These are phyloP conservation scores for Linum trigynum DNA, from an alignment of 345 rosid genomes.

Conservation along the genomic window DNA sequence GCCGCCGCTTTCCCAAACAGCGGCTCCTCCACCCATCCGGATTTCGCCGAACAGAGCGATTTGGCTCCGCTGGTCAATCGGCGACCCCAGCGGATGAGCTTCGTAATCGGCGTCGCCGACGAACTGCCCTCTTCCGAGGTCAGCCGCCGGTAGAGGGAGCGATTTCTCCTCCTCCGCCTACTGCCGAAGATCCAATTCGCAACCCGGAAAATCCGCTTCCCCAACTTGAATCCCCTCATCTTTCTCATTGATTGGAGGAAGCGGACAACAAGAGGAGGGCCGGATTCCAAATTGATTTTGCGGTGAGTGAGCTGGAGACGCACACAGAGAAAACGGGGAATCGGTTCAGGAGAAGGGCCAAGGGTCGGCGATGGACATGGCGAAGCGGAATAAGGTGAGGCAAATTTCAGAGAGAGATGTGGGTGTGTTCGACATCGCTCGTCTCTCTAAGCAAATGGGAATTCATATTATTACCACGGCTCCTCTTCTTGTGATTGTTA, in stretches of 20 bases:
- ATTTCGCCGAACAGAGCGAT: slow-evolving; percentile 24
- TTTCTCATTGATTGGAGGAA: slow-evolving; percentile 29
- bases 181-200: slow-evolving; percentile 35
- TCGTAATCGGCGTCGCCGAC: background rate
- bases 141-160: background rate
- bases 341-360: slow-evolving; percentile 44
- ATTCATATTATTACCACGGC: too few relatives aligned
- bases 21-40: slow-evolving; percentile 32
- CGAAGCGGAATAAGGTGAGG: slow-evolving; percentile 34
- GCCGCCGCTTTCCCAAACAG: slow-evolving; percentile 16
- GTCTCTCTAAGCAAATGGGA: too few relatives aligned
- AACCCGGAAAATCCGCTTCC: slow-evolving; percentile 39
- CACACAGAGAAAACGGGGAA: too few relatives aligned
- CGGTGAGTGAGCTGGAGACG: too few relatives aligned
- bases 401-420: slow-evolving; percentile 40
- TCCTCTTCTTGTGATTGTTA: too few relatives aligned
- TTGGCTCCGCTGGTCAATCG: slow-evolving; percentile 42
- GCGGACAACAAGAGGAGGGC: background rate
- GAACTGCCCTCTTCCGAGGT: background rate
- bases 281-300: background rate
- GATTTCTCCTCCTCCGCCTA: background rate
- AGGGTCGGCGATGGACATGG: slow-evolving; percentile 45
- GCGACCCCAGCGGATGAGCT: slow-evolving; percentile 12
- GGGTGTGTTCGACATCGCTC: slow-evolving; percentile 36
- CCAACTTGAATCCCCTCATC: slow-evolving; percentile 55